Conservation (phyloP, 1,284 basidiomycete species). For the Rhodotorula sp. region DNA sequence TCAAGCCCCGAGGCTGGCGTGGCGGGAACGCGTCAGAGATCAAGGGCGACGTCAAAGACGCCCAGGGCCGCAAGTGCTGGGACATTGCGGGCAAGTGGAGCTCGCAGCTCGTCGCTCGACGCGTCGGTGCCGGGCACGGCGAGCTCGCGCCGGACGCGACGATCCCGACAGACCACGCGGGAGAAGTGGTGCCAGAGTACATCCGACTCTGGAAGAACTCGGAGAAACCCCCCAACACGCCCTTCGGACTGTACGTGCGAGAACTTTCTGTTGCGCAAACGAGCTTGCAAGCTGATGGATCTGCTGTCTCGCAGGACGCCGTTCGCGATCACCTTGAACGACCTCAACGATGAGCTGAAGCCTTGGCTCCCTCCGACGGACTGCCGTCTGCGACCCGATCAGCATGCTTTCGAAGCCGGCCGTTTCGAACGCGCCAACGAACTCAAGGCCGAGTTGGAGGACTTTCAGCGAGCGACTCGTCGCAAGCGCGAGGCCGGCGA, state of each 20-base stretch:
- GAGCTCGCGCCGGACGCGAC: slow-evolving; percentile 70
- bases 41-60: slow-evolving; percentile 75
- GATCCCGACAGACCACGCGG: slow-evolving; percentile 38
- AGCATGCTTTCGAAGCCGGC: slow-evolving; percentile 61
- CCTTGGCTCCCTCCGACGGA: slow-evolving; percentile 85
- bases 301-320: slow-evolving; percentile 58
- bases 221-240: slow-evolving; percentile 58
- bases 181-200: slow-evolving; percentile 56
- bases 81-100: slow-evolving; percentile 97
- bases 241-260: slow-evolving; percentile 70
- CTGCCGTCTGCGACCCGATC: slow-evolving; percentile 89
- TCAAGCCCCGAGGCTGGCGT: slow-evolving; percentile 94
- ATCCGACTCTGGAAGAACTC: slow-evolving; percentile 92
- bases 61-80: slow-evolving; percentile 66
- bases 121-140: slow-evolving; percentile 63
- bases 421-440: slow-evolving; percentile 62
- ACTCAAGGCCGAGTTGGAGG: slow-evolving; percentile 65
- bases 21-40: slow-evolving; percentile 91
- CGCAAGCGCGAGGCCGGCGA: slow-evolving; percentile 73
- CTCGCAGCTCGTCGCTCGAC: slow-evolving; percentile 85
- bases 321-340: slow-evolving; percentile 87
- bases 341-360: slow-evolving; percentile 68
- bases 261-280: background rate
- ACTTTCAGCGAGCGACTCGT: slow-evolving; percentile 77
- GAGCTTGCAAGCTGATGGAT: background rate